Evolutionary conservation across 2,329 filamentous ascomycete species (phyloP), one percentile per base, ranked within the genome.

Genomic region (Diplodia sapinea): DNA sequence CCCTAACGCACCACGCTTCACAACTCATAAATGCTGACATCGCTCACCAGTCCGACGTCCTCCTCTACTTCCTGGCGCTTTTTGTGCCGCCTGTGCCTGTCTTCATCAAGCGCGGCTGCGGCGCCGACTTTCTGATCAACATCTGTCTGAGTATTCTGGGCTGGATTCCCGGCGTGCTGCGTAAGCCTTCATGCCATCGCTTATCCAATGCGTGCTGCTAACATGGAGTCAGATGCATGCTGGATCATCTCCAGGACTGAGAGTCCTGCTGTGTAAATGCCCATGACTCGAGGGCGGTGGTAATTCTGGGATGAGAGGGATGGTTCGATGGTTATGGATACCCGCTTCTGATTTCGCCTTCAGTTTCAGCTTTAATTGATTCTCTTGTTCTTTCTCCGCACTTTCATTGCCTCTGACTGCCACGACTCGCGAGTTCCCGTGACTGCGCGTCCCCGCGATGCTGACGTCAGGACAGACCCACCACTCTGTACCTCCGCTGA

Each of bases 81-180:
- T 75, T 72, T 65, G 13, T 81, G 1, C 80, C 81, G 23, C 79
- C 79, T 8, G 67, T 82, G 1, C 75, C 79, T 7, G 80, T 81
- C 23, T 77, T 80, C 66, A 68, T 82, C 20, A 76, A 78, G 65
- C 73, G 74, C 3, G 80, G 79, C 38, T 81, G 79, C 65, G 73
- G 73, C 31, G 74, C 73, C 7, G 79, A 82, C 57, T 71, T 82
- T 29, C 66, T 80, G 23, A 81, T 82, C 70, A 82, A 81, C 68
- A 78, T 82, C 50, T 70, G 70, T 13, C 70, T 82, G 11, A 73
- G 70, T 12, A 72, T 78, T 17, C 69, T 82, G 6, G 80, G 78
- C 12, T 78, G 75, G 73, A 71, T 75, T 11, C 73, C 72, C 4
- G 75, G 74, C 17, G 72, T 77, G 0, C 69, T 77, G 9, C 75